Evolutionary conservation across 768 basidiomycete species (phyloP), one percentile per base, ranked within the genome.

Genomic region (Thelephora aurantiotincta): DNA sequence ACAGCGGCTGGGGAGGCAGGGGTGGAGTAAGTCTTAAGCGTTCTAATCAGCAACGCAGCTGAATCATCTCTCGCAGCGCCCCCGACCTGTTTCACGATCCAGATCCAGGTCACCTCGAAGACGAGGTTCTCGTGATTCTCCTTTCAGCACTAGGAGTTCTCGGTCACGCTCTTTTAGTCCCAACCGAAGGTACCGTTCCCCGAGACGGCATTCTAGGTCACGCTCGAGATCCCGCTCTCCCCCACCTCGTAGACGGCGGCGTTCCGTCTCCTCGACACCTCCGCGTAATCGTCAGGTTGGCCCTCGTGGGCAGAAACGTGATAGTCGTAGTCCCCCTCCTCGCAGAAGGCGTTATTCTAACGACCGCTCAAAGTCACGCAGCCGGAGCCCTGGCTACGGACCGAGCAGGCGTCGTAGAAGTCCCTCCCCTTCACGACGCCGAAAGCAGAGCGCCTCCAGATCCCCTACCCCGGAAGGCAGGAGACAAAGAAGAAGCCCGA

Each of bases 1-100:
- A 80, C 51, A 65, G 68, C 35, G 80, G 81, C 11, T 84, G 84
- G 82, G 78, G 83, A 46, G 65, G 60, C 9, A 68, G 83, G 55
- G 80, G 80, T 19, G 78, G 74, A 45, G 74, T 60, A 65, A 49
- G 63, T 59, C 14, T 3, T 44, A 19, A 13, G 11, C 36, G 11
- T 20, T 37, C 20, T 26, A 13, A 19, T 2, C 13, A 16, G 33
- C 3, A 11, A 35, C 19, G 26, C 12, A 23, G 1, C 35, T 45
- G 22, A 50, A 22, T 12, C 5, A 43, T 19, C 26, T 36, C 6
- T 26, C 44, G 13, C 45, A 59, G 51, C 53, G 55, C 7, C 50
- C 44, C 1, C 60, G 53, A 16, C 52, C 51, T 48, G 47, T 52
- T 26, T 38, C 50, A 37, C 50, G 50, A 16, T 47, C 50, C 1